Evolutionary conservation across 768 basidiomycete genomes (phyloP).

Genomic region (Baorangia bicolor): DNA sequence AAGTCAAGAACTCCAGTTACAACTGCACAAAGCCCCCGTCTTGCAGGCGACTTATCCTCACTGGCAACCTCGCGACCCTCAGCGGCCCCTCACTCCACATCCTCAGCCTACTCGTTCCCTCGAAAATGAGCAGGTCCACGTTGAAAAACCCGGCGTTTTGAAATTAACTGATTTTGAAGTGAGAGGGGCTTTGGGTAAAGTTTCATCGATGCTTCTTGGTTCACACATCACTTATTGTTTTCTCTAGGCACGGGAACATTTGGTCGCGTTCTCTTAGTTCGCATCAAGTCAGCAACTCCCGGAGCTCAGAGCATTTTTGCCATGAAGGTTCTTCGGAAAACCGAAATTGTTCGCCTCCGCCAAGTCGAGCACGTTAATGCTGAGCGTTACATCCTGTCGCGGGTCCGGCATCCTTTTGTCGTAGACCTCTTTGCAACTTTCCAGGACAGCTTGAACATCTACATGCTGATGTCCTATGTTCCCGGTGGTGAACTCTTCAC

Average conservation of each 20-base stretch:
- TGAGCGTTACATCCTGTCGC: constrained; percentile 90
- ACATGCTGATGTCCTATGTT: constrained; percentile 96
- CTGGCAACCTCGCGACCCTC: constrained; percentile 8
- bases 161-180: constrained; percentile 80
- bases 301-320: constrained; percentile 60
- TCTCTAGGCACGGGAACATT: constrained; percentile 92
- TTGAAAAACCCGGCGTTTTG: constrained; percentile 54
- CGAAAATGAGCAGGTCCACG: constrained; percentile 68
- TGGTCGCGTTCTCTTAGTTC: constrained; percentile 87
- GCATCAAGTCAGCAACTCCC: constrained; percentile 56
- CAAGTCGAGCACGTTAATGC: constrained; percentile 99
- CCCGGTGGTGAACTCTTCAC: constrained; percentile 98
- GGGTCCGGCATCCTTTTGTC: constrained; percentile 91
- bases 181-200: constrained; percentile 67
- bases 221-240: not conserved
- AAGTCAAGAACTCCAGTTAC: constrained; percentile 8
- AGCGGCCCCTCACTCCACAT: constrained; percentile 30
- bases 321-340: constrained; percentile 86
- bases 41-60: constrained; percentile 8
- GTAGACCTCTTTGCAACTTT: constrained; percentile 95
- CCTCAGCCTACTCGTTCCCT: constrained; percentile 50
- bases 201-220: constrained; percentile 19
- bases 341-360: constrained; percentile 82
- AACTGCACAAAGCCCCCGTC: constrained; percentile 1
- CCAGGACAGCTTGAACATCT: constrained; percentile 95